These are phyloP conservation scores for Loxodes magnus DNA, from an alignment of 73 alveolate species.

Conservation along the genomic window DNA sequence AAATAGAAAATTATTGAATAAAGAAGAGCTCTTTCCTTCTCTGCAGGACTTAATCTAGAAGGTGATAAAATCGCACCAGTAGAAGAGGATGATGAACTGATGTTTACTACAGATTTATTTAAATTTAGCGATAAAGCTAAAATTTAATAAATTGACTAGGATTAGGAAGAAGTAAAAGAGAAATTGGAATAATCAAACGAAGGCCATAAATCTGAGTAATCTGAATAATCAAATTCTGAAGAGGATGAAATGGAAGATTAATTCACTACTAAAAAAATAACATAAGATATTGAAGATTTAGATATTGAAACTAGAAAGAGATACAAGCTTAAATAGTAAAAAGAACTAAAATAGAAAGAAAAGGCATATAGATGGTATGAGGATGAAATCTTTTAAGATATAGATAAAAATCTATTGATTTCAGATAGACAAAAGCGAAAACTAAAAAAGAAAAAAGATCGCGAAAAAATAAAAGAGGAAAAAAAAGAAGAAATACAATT, in stretches of 20 bases:
- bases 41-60: too few species aligned
- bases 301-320: conserved; percentile 6
- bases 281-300: conserved; percentile 8
- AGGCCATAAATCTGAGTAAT: conserved; percentile 24
- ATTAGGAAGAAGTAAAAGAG: conserved; percentile 37
- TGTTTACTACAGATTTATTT: too few species aligned
- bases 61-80: too few species aligned
- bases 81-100: too few species aligned
- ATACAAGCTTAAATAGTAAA: neutral
- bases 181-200: conserved; percentile 21
- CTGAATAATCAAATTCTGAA: conserved; percentile 23
- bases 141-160: too few species aligned
- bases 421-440: conserved; percentile 4
- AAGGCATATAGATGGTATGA: conserved; percentile 40
- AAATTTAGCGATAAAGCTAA: too few species aligned
- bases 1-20: conserved; percentile 54
- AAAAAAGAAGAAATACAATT: conserved; percentile 13
- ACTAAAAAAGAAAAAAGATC: conserved; percentile 8
- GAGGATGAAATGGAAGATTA: conserved; percentile 17
- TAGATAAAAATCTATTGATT: conserved; percentile 8
- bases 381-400: conserved; percentile 43
- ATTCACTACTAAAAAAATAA: conserved; percentile 17
- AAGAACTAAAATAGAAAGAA: conserved; percentile 19
- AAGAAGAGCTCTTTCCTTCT: too few species aligned
- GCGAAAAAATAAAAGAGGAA: conserved; percentile 21